A percentile compares a stretch with the other conserved stretches of the same genome.
Conservation (phyloP, 148 eudicot genomes). For the Nepenthes mirabilis region DNA sequence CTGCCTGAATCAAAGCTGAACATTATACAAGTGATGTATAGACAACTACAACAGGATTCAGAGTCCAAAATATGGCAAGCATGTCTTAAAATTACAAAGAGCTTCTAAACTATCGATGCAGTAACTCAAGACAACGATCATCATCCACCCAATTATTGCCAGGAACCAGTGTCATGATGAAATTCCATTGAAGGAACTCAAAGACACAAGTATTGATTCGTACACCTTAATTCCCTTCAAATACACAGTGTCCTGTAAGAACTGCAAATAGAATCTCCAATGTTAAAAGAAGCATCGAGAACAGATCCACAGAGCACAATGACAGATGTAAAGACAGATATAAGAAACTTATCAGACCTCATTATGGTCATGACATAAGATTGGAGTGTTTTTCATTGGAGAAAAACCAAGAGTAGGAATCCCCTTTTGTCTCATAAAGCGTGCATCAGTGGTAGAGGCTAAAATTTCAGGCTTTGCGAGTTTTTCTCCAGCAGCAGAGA, state of each 20-base stretch:
- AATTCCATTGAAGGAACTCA: conserved; percentile 50
- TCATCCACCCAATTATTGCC: not conserved
- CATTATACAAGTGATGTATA: no score
- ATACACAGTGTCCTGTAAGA: conserved; percentile 43
- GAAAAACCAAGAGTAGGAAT: conserved; percentile 86
- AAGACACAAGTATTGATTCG: conserved; percentile 49
- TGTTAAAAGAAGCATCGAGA: not conserved
- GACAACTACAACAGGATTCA: no score
- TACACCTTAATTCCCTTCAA: conserved; percentile 71
- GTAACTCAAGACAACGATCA: no score
- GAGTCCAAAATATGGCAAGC: no score
- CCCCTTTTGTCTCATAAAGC: conserved; percentile 58
- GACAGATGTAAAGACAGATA: not conserved
- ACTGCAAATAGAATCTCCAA: conserved; percentile 26
- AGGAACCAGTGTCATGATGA: conserved; percentile 5
- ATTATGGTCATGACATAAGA: conserved; percentile 88
- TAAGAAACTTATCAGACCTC: conserved; percentile 34
- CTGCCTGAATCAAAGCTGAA: no score
- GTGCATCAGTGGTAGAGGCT: conserved; percentile 73
- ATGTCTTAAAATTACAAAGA: no score
- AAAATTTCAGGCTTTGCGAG: conserved; percentile 78
- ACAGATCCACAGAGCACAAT: not conserved
- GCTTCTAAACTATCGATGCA: no score
- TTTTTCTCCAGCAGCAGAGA: conserved; percentile 56
- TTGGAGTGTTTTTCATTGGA: conserved; percentile 89